Percentiles rank a stretch among this genome's conserved stretches.
phyloP scores from a whole-genome alignment of 2,329 filamentous ascomycete genomes.

The Ophiostoma pallidulum region DNA sequence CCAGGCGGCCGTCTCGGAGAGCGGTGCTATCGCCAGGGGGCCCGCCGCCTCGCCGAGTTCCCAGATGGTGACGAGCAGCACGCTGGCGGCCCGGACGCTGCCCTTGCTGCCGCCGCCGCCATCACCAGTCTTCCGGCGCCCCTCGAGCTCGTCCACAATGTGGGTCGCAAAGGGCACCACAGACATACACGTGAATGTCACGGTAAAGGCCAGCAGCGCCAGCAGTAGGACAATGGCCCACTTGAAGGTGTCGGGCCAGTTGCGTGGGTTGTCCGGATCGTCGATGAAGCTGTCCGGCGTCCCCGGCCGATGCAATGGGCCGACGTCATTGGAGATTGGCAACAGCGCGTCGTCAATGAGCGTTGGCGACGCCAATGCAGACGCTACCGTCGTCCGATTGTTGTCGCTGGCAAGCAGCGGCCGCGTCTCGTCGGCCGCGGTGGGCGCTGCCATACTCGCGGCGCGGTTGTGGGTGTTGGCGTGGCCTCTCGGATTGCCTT shows the following conservation, averaged over 20 bases:
- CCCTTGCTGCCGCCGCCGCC: conserved; percentile 24
- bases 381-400: no score
- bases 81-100: conserved; percentile 31
- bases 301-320: no score
- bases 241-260: conserved; percentile 44
- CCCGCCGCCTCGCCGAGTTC: conserved; percentile 57
- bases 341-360: neutral
- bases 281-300: conserved; percentile 26
- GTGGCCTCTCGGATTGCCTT: no score
- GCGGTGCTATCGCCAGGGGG: conserved; percentile 50
- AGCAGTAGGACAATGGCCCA: conserved; percentile 44
- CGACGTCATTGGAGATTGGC: no score
- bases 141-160: conserved; percentile 39
- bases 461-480: neutral
- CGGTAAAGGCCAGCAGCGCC: conserved; percentile 45
- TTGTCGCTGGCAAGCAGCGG: conserved; percentile 7
- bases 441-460: no score
- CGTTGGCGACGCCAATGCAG: neutral
- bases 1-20: conserved; percentile 46
- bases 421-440: conserved; percentile 11
- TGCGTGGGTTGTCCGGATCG: conserved; percentile 41
- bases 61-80: conserved; percentile 48
- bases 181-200: conserved; percentile 51
- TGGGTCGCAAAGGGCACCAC: conserved; percentile 43
- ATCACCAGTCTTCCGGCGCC: conserved; percentile 23